Evolutionary conservation across 177 flowering plant genomes (phyloP).

Genomic region (Vitis hybrid): DNA sequence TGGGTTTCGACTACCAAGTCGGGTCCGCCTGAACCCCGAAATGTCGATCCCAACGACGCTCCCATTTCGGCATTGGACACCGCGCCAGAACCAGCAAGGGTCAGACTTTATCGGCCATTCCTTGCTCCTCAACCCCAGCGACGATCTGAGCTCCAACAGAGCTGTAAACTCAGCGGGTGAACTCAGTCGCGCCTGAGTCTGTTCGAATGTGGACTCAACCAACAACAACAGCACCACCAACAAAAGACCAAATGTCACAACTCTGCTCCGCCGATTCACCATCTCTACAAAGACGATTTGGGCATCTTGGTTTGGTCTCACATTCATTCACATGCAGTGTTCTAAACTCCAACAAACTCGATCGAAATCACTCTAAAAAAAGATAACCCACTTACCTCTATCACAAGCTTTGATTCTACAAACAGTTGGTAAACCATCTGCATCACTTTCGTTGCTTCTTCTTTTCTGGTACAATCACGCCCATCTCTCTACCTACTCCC

Average conservation of each 20-base stretch:
- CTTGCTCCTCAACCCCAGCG: conserved; percentile 70
- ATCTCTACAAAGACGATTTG: conserved; percentile 25
- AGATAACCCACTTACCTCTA: conserved; percentile 18
- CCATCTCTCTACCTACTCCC: conserved; percentile 16
- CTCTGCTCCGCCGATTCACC: conserved; percentile 43
- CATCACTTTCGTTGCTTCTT: conserved; percentile 1
- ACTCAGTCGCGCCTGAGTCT: conserved; percentile 21
- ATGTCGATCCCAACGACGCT: conserved; percentile 53
- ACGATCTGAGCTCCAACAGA: conserved; percentile 61
- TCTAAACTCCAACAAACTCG: too few relatives aligned
- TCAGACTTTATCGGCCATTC: conserved; percentile 83
- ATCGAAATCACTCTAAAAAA: too few relatives aligned
- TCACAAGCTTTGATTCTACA: conserved; percentile 2
- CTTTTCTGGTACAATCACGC: neutral
- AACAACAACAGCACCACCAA: conserved; percentile 28
- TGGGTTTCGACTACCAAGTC: conserved; percentile 48
- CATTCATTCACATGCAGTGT: too few relatives aligned
- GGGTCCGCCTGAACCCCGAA: conserved; percentile 60
- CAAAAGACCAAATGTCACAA: conserved; percentile 14
- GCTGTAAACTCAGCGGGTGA: conserved; percentile 45
- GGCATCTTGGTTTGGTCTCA: conserved; percentile 8
- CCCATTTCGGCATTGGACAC: conserved; percentile 48
- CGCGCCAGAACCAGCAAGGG: conserved; percentile 56
- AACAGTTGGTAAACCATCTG: conserved; percentile 11
- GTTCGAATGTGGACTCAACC: conserved; percentile 34